Evolutionary conservation across 2,329 filamentous ascomycete species (phyloP), one percentile per base, ranked within the genome.

Genomic region (Thielaviopsis punctulata): DNA sequence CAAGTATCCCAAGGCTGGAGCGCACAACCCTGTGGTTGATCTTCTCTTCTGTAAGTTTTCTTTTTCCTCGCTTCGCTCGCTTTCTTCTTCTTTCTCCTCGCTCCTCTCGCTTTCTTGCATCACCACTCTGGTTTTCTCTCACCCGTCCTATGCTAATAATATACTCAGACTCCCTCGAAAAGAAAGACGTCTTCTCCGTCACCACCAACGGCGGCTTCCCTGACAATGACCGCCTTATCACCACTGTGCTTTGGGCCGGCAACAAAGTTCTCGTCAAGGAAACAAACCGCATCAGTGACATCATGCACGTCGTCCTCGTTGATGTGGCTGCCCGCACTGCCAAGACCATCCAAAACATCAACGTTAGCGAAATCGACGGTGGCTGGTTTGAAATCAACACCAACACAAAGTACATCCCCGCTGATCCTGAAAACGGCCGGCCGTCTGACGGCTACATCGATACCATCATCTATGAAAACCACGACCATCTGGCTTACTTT

Each of bases 331-430:
- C 73, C 2, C 81, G 87, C 47, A 80, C 76, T 19, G 89, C 86
- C 25, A 84, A 83, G 64, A 82, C 85, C 0, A 80, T 95, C 47
- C 76, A 90, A 57, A 83, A 80, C 19, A 76, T 86, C 48, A 80
- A 98, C 64, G 79, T 95, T 48, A 77, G 80, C 57, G 74, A 82
- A 53, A 72, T 95, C n/a, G 92, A 98, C 63, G 89, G 89, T 21
- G 93, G 92, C 30, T 98, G 92, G 92, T 90, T 95, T 60, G 92
- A 98, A 67, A 86, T 95, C 43, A 86, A 87, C 1, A 83, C 95
- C 60, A 78, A 82, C 43, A 95, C 89, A 3, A 80, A 72, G 13
- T 96, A 84, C 62, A 82, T 98, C 53, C 92, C 92, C 1, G 85
- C 87, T 3, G 86, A 95, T 63, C 76, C 84, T 21, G 65, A 68